Evolutionary conservation across 371 early-diverging fungal species (phyloP), one percentile per base, ranked within the genome.

Genomic region (Lichtheimia hyalospora): DNA sequence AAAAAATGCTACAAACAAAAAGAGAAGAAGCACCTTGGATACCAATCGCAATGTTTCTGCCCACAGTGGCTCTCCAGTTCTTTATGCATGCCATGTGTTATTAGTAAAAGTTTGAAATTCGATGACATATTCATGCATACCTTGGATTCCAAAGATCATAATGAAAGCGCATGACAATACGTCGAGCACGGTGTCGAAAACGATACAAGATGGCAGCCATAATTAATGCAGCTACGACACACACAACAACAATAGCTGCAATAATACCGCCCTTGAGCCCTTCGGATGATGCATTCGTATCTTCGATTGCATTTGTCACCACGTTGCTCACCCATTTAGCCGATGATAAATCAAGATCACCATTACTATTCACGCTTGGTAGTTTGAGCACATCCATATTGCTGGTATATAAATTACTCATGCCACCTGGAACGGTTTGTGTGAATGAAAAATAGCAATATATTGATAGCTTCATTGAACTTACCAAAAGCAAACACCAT

Each of bases 11-110:
- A 59, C 51, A 42, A 72, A 69, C 40, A 64, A n/a, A 56, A 61
- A 61, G 6, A 63, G 40, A 5, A 64, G 46, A n/a, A 64, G n/a
- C 42, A 67, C 40, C 49, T 65, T 61, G 27, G 59, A 62, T n/a
- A 60, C 16, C 14, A 69, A 52, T 1, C 69, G 67, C 3, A 62
- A 58, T 25, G 67, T 56, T 52, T 72, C 73, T 14, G 73, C 64
- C 73, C 73, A 72, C 0, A 61, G 25, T 24, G 73, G 73, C 46
- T 72, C 73, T 53, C 73, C 73, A 27, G 63, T 64, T 56, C 69
- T 25, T 25, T 69, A 55, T 41, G 15, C 14, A 52, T 15, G 20
- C 8, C 16, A 57, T 13, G 49, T 20, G 34, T 53, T n/a, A 54
- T 7, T 18, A 28, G 10, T 34, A 34, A 2, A 34, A 34, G 34